Evolutionary conservation across 257 asterid species (phyloP), one percentile per base, ranked within the genome.

Genomic region (Jacaranda copaia): DNA sequence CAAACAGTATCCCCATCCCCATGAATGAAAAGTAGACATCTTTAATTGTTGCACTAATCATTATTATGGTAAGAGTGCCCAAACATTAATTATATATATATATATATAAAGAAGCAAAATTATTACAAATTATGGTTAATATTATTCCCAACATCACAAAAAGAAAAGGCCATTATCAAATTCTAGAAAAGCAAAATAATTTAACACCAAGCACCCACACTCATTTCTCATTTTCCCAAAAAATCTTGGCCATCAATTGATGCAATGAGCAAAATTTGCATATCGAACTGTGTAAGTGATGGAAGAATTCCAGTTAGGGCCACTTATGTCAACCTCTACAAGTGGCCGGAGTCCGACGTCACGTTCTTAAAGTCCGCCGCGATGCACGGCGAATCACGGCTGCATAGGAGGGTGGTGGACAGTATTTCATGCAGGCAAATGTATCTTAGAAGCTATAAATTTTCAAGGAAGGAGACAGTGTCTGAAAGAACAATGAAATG

Each of bases 271-370:
- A 71, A 56, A 53, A 63, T 70, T 43, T 88, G 92, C 87, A 89
- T 88, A 66, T 74, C 92, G 53, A 84, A 79, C 66, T 88, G 88
- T 55, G 81, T 81, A 19, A 71, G 76, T 5, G 90, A 86, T 25
- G 63, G 86, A 7, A 73, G 80, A 35, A 76, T 59, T 1, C 94
- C 95, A 3, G 85, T 86, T 13, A 77, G 95, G 66, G 92, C 92
- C 59, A 87, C 86, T 55, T 88, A 88, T 19, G 84, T 84, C 13
- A 89, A 89, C 84, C 87, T 86, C 32, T 89, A 89, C 85, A 89
- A 89, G 79, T 89, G 95, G 95, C 95, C 92, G 43, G 95, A 83
- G 82, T 89, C 95, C 13, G 95, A 89, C 20, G 89, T 85, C n/a
- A 81, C 76, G 78, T 81, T 81, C 63, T 60, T 76, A n/a, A 56